These are phyloP conservation scores for Penicillium italicum DNA, from an alignment of 2,329 filamentous ascomycete genomes.

Conservation along the genomic window DNA sequence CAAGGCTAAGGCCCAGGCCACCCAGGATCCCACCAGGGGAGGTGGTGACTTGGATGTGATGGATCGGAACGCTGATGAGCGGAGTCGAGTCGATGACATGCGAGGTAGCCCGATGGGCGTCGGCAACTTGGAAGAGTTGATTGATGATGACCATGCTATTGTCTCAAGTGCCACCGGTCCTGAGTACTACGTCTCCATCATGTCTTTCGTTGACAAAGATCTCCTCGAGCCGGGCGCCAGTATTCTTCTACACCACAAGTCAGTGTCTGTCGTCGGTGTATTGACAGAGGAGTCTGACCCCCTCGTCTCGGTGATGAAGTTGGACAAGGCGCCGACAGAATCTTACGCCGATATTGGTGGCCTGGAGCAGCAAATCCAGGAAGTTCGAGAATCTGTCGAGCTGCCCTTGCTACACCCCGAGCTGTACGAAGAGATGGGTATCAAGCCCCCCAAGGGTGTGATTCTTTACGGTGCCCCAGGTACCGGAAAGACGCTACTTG, in stretches of 20 bases:
- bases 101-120: slow-evolving; percentile 98
- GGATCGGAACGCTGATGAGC: slow-evolving; percentile 91
- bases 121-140: slow-evolving; percentile 95
- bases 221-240: slow-evolving; percentile 93
- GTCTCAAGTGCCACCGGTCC: slow-evolving; percentile 96
- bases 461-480: slow-evolving; percentile 97
- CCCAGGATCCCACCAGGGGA: slow-evolving; percentile 52
- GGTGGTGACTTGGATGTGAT: slow-evolving; percentile 70
- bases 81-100: slow-evolving; percentile 95
- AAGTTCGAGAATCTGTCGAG: slow-evolving; percentile 96
- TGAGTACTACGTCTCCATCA: slow-evolving; percentile 99
- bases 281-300: slow-evolving; percentile 95
- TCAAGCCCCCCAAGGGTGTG: slow-evolving; percentile 98
- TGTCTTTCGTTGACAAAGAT: slow-evolving; percentile 99
- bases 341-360: slow-evolving; percentile 98
- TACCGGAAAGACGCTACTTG: slow-evolving; percentile 92
- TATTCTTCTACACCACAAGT: slow-evolving; percentile 94
- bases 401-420: slow-evolving; percentile 91
- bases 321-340: slow-evolving; percentile 97
- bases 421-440: slow-evolving; percentile 99
- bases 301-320: slow-evolving; percentile 96
- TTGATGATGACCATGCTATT: slow-evolving; percentile 98
- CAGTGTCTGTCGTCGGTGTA: slow-evolving; percentile 94
- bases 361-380: slow-evolving; percentile 90
- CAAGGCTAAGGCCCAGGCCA: slow-evolving; percentile 74